These are phyloP conservation scores for Globisporangium paddicum DNA, from an alignment of 352 stramenopile genomes.

Conservation along the genomic window DNA sequence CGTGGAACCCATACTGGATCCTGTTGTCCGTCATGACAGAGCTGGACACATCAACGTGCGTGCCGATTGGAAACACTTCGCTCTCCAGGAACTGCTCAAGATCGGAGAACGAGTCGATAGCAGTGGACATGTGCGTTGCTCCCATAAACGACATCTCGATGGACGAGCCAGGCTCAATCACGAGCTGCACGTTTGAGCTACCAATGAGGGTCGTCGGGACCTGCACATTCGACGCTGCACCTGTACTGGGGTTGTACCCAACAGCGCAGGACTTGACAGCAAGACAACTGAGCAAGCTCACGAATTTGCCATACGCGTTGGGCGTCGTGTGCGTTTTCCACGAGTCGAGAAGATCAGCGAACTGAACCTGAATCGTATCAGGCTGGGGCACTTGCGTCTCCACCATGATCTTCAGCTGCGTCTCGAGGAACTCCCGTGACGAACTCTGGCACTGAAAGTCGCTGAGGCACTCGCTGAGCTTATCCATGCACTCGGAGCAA, in stretches of 20 bases:
- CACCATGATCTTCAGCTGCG: not conserved
- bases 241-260: not conserved
- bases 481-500: conserved; percentile 6
- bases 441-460: conserved; percentile 2
- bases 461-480: conserved; percentile 1
- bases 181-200: not conserved
- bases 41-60: too few species aligned
- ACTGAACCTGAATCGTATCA: not conserved
- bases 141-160: not conserved
- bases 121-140: not conserved
- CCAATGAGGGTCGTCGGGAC: not conserved
- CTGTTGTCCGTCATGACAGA: too few species aligned
- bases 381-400: not conserved
- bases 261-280: not conserved
- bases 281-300: not conserved
- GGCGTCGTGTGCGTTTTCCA: not conserved
- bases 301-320: not conserved
- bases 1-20: not conserved
- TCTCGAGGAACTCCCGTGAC: not conserved
- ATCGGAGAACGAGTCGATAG: not conserved
- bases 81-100: not conserved
- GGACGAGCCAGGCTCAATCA: not conserved
- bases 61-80: not conserved
- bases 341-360: not conserved
- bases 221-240: not conserved